A percentile compares a stretch with the other conserved stretches of the same genome.
These are phyloP conservation scores for Triticum dicoccoides DNA, from an alignment of 176 grass and related monocot genomes.

Conservation along the genomic window DNA sequence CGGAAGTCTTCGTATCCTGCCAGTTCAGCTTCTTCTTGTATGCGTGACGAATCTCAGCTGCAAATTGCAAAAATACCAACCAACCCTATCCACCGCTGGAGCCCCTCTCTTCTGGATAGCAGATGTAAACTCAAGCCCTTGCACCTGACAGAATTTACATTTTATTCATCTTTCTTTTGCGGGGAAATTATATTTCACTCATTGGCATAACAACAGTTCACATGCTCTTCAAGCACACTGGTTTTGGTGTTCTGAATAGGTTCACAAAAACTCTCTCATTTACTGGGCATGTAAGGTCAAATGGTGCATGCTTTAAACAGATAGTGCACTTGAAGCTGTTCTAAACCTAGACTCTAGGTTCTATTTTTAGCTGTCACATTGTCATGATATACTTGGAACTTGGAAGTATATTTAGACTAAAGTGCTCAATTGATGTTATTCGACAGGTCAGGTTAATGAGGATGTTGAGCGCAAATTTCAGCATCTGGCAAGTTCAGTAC, in stretches of 20 bases:
- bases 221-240: neutral
- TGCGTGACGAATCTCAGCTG: constrained; percentile 77
- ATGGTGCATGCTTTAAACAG: constrained; percentile 1
- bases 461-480: constrained; percentile 81
- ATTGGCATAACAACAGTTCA: neutral
- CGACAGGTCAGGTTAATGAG: constrained; percentile 71
- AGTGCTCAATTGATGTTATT: neutral
- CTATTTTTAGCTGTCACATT: neutral
- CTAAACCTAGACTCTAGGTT: neutral
- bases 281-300: neutral
- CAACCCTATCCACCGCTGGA: constrained; percentile 61
- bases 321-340: neutral
- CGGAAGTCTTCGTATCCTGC: constrained; percentile 38
- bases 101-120: constrained; percentile 47
- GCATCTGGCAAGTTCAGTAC: constrained; percentile 62
- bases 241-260: neutral
- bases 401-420: neutral
- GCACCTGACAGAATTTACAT: neutral
- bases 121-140: constrained; percentile 59
- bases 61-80: constrained; percentile 60
- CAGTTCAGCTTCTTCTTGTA: constrained; percentile 28
- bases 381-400: neutral
- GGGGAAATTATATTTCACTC: neutral
- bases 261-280: constrained; percentile 13
- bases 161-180: too few species aligned